A percentile compares a stretch with the other conserved stretches of the same genome.
These are phyloP conservation scores for Ulota crispa DNA, from an alignment of 225 moss, liverwort and hornwort species.

Conservation along the genomic window DNA sequence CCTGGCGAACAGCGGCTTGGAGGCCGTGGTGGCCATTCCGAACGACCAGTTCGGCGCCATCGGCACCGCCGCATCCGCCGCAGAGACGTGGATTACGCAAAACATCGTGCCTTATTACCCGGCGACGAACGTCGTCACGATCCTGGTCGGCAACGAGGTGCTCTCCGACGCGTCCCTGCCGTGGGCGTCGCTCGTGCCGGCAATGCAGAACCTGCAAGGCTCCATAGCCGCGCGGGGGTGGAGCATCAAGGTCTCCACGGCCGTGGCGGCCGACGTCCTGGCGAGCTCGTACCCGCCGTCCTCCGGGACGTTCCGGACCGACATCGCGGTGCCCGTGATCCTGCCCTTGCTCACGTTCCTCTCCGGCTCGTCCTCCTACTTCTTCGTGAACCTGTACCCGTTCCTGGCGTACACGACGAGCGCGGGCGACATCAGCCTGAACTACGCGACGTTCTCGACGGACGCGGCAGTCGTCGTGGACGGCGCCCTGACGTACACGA, in stretches of 20 bases:
- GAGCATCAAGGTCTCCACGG: constrained; percentile 51
- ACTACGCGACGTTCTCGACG: constrained; percentile 53
- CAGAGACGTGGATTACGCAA: constrained; percentile 49
- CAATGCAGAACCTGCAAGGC: constrained; percentile 47
- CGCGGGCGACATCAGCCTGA: constrained; percentile 45
- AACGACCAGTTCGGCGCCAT: constrained; percentile 54
- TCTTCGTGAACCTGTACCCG: constrained; percentile 54
- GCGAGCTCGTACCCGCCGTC: constrained; percentile 54
- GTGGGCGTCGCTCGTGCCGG: constrained; percentile 46
- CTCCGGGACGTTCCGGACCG: constrained; percentile 37
- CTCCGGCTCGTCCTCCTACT: constrained; percentile 36
- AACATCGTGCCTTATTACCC: constrained; percentile 44
- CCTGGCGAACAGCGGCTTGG: constrained; percentile 56
- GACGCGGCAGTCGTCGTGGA: constrained; percentile 35
- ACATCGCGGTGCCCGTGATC: constrained; percentile 45
- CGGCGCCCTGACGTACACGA: constrained; percentile 52
- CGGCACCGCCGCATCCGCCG: constrained; percentile 30
- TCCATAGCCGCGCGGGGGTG: constrained; percentile 41
- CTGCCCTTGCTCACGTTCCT: constrained; percentile 43
- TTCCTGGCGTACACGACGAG: constrained; percentile 45
- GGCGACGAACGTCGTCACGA: constrained; percentile 46
- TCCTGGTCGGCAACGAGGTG: constrained; percentile 56
- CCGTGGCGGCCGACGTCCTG: constrained; percentile 53
- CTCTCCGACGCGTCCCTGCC: constrained; percentile 42
- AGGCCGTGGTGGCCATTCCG: constrained; percentile 51